Percentiles rank a stretch among this genome's conserved stretches.
phyloP scores from a whole-genome alignment of 768 basidiomycete genomes.

The Lentinula sp. region DNA sequence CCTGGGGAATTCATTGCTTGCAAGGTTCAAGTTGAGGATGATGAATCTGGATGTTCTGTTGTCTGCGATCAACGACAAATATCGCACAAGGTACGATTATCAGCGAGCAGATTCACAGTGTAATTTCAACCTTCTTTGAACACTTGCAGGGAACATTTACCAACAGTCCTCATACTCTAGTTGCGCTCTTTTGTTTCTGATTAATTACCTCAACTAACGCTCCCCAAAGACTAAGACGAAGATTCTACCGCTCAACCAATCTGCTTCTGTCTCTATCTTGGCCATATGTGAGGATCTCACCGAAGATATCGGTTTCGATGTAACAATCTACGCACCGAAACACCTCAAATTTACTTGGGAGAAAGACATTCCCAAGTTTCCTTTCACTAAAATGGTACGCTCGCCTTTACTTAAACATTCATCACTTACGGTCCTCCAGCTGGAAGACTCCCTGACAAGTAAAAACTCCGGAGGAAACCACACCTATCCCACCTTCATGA shows the following conservation, averaged over 20 bases:
- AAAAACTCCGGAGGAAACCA: conserved; percentile 84
- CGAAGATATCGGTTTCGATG: conserved; percentile 56
- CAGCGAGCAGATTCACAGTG: background rate
- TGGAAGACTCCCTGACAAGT: conserved; percentile 54
- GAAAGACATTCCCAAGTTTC: conserved; percentile 28
- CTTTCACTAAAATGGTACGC: conserved; percentile 33
- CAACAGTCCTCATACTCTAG: conserved; percentile 45
- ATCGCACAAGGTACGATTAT: conserved; percentile 29
- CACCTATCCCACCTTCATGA: conserved; percentile 73
- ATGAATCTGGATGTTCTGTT: background rate
- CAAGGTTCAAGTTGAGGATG: conserved; percentile 42
- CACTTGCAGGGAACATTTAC: conserved; percentile 39
- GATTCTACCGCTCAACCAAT: conserved; percentile 27
- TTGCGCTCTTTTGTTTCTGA: conserved; percentile 13
- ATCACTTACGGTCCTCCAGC: conserved; percentile 27
- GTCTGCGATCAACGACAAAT: conserved; percentile 21
- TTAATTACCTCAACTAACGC: background rate
- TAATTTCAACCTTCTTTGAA: background rate
- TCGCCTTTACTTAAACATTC: background rate
- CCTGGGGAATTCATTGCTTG: conserved; percentile 67
- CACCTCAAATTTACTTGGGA: conserved; percentile 39
- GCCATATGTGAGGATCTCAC: conserved; percentile 67
- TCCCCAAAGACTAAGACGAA: conserved; percentile 25
- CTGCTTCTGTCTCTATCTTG: conserved; percentile 43
- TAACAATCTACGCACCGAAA: conserved; percentile 51